Conservation (phyloP, 75 land plant genomes). For the Selaginella tamariscina region DNA sequence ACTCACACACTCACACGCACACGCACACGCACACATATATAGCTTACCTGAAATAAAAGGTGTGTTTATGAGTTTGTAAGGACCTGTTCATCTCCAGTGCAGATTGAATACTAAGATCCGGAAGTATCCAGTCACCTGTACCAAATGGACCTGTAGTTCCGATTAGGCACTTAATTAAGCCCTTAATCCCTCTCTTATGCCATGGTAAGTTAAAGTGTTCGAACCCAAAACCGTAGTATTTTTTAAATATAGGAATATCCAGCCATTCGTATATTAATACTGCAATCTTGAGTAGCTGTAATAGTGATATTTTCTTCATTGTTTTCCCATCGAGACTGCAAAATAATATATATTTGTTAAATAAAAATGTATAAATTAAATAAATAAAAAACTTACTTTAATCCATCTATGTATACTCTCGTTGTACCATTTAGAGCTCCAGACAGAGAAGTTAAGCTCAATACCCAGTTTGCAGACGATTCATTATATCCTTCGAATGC, state of each 20-base stretch:
- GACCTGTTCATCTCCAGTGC: constrained; percentile 44
- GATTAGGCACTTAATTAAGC: constrained; percentile 46
- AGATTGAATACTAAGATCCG: constrained; percentile 82
- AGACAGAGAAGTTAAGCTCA: constrained; percentile 4
- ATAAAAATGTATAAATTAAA: background rate
- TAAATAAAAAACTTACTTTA: background rate
- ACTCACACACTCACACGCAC: too few species aligned
- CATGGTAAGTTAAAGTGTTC: constrained; percentile 78
- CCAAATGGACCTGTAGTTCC: constrained; percentile 66
- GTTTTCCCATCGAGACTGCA: constrained; percentile 42
- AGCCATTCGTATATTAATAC: constrained; percentile 79
- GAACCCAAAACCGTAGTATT: constrained; percentile 85
- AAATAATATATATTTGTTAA: background rate
- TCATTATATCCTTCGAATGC: background rate
- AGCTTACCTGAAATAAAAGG: constrained; percentile 69
- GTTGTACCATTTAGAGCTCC: constrained; percentile 10
- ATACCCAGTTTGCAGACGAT: background rate
- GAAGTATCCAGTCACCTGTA: constrained; percentile 82
- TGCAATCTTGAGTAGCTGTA: constrained; percentile 70
- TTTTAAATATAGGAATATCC: constrained; percentile 59
- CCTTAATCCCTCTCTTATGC: constrained; percentile 57
- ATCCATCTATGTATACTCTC: constrained; percentile 10
- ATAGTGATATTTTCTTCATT: constrained; percentile 53
- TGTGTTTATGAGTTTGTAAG: constrained; percentile 60
- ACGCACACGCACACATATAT: too few species aligned